Conservation (phyloP, 352 stramenopile species). For the Phytophthora pistaciae region DNA sequence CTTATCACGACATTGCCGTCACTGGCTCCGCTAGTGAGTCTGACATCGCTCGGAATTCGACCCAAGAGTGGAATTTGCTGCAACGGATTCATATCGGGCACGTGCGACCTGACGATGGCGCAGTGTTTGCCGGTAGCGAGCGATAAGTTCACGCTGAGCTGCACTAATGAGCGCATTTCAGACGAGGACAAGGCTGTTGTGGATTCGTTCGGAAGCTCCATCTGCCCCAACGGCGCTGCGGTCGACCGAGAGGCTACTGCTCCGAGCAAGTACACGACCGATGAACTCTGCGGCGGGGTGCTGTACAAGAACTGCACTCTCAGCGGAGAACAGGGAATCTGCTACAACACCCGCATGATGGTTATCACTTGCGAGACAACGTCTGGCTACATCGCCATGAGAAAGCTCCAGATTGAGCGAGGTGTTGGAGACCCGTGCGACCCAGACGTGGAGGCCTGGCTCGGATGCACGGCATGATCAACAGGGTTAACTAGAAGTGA, state of each 20-base stretch:
- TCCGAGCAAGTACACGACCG: constrained; percentile 32
- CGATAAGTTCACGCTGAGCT: constrained; percentile 24
- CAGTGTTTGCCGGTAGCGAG: constrained; percentile 25
- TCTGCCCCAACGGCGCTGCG: constrained; percentile 6
- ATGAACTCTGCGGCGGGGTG: constrained; percentile 36
- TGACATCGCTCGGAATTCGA: constrained; percentile 23
- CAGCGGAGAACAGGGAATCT: constrained; percentile 30
- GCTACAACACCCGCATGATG: constrained; percentile 42
- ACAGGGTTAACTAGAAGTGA: background rate
- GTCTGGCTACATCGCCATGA: constrained; percentile 24
- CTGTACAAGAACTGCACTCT: constrained; percentile 40
- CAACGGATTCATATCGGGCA: constrained; percentile 33
- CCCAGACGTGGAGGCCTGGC: constrained; percentile 37
- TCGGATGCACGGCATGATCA: constrained; percentile 23
- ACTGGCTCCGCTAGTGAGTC: constrained; percentile 10
- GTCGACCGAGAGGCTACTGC: constrained; percentile 20
- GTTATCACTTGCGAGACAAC: constrained; percentile 34
- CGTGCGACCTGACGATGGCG: constrained; percentile 20
- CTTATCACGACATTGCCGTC: constrained; percentile 20
- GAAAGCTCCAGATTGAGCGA: constrained; percentile 32
- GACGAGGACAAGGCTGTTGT: constrained; percentile 4
- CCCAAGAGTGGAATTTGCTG: constrained; percentile 35
- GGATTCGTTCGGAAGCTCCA: constrained; percentile 1
- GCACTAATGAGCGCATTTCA: constrained; percentile 14
- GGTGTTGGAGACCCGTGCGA: constrained; percentile 31